Percentiles rank a stretch among this genome's conserved stretches.
phyloP scores from a whole-genome alignment of 306 rosid species.

The Citrullus amarus region DNA sequence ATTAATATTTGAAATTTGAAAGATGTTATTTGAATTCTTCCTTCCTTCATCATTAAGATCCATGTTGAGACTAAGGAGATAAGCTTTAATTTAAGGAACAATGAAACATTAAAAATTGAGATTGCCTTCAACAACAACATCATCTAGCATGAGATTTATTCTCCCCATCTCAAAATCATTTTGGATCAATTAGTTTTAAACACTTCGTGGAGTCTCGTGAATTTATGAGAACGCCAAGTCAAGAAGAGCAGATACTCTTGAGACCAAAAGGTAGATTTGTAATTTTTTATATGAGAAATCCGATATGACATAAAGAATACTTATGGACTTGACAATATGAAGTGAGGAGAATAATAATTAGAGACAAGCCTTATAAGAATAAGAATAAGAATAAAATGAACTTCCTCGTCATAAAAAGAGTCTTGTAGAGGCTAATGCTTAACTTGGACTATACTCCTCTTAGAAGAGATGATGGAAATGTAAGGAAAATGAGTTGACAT shows the following conservation, averaged over 20 bases:
- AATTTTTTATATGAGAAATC: not conserved
- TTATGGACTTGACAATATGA: too few species aligned
- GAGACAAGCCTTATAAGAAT: too few species aligned
- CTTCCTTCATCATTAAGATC: too few species aligned
- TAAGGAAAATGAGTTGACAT: not conserved
- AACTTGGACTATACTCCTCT: not conserved
- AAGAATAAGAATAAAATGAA: not conserved
- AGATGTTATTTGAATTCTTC: too few species aligned
- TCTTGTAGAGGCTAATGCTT: not conserved
- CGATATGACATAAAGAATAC: too few species aligned
- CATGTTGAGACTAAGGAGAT: too few species aligned
- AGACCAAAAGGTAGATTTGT: too few species aligned
- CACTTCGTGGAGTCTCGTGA: not conserved
- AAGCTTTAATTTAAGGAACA: too few species aligned
- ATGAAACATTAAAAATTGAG: not conserved
- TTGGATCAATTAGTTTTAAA: not conserved
- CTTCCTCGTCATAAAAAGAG: not conserved
- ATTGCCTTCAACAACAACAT: not conserved
- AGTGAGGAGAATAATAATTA: too few species aligned
- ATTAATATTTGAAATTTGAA: too few species aligned
- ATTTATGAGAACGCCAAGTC: too few species aligned
- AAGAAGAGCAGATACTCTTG: not conserved
- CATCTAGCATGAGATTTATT: not conserved
- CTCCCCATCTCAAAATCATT: not conserved
- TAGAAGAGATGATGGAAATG: not conserved